Percentiles rank a stretch among this genome's conserved stretches.
phyloP scores from a whole-genome alignment of 1,284 basidiomycete genomes.

The Cryptococcus jaspeensis region DNA sequence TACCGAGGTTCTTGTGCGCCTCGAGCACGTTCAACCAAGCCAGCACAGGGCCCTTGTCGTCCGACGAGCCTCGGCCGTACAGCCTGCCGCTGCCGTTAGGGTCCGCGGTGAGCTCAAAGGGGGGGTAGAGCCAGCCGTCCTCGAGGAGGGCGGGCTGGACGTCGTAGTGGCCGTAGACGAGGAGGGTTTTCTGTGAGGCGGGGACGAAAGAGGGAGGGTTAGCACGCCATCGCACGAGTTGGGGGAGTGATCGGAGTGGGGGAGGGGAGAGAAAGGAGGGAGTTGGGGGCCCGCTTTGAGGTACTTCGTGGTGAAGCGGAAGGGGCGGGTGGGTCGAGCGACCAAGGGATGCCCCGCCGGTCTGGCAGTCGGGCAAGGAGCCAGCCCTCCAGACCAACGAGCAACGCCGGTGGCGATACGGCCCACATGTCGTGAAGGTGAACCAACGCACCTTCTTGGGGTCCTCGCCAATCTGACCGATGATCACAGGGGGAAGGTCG shows the following conservation, averaged over 20 bases:
- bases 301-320: too few species aligned
- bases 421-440: not conserved
- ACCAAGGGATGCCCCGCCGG: not conserved
- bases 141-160: conserved; percentile 59
- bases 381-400: too few species aligned
- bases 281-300: not conserved
- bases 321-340: too few species aligned
- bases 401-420: not conserved
- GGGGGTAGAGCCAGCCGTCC: conserved; percentile 90
- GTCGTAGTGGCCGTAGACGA: conserved; percentile 84
- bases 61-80: conserved; percentile 85
- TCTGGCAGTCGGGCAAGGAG: too few species aligned
- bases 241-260: not conserved
- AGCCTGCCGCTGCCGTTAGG: conserved; percentile 55
- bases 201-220: not conserved
- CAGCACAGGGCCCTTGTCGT: conserved; percentile 89
- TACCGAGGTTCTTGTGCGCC: conserved; percentile 71
- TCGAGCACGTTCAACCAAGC: conserved; percentile 96
- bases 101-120: conserved; percentile 76
- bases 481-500: conserved; percentile 80
- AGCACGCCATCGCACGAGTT: conserved; percentile 14
- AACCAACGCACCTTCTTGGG: conserved; percentile 59
- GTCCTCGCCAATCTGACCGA: conserved; percentile 81
- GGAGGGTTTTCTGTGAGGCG: conserved; percentile 69
- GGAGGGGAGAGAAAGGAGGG: conserved; percentile 1